Conservation (phyloP, 768 basidiomycete species). For the Psilocybe cubensis region DNA sequence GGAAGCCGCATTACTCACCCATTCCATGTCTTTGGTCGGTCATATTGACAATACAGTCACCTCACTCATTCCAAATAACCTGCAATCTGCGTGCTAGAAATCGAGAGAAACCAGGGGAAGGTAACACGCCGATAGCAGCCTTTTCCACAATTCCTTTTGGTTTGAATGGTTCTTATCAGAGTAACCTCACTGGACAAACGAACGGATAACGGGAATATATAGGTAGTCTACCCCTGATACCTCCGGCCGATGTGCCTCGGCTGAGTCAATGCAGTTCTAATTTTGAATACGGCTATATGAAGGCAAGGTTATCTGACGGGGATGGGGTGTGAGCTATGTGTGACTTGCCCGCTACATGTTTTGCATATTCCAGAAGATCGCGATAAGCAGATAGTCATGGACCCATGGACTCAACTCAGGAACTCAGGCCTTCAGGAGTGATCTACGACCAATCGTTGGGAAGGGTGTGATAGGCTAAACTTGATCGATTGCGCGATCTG, state of each 20-base stretch:
- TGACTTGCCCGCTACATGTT: too few relatives aligned
- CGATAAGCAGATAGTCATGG: neutral
- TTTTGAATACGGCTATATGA: neutral
- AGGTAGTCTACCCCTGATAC: neutral
- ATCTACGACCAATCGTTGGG: neutral
- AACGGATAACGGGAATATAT: neutral
- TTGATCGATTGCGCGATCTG: neutral
- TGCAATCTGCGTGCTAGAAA: too few relatives aligned
- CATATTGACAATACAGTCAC: too few relatives aligned
- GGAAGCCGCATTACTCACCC: too few relatives aligned
- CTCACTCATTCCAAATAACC: too few relatives aligned
- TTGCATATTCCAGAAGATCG: neutral
- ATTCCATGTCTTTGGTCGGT: too few relatives aligned
- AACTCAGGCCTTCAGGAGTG: neutral
- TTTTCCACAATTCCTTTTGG: too few relatives aligned
- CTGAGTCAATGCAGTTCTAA: neutral
- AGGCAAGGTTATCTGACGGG: neutral
- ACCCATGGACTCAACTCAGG: neutral
- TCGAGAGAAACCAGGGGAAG: too few relatives aligned
- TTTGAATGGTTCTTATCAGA: neutral
- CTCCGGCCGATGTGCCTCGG: too few relatives aligned
- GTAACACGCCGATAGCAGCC: too few relatives aligned
- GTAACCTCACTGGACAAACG: neutral
- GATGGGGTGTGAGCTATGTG: too few relatives aligned
- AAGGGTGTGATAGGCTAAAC: neutral